Conservation (phyloP, 2,329 filamentous ascomycete species). For the Phialophora macrospora region DNA sequence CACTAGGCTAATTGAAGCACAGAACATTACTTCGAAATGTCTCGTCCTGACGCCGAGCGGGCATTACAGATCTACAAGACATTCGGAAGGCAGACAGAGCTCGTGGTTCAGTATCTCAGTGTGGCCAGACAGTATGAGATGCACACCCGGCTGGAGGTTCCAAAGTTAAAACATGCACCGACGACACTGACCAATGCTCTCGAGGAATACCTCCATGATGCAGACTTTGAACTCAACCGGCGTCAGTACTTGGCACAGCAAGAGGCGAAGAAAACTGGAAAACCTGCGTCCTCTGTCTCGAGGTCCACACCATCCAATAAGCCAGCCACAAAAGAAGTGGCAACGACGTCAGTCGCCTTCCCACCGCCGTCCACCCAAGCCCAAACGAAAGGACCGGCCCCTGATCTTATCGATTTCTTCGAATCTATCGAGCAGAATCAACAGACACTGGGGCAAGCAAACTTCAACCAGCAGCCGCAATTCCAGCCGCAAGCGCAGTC, state of each 20-base stretch:
- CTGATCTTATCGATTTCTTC: constrained; percentile 92
- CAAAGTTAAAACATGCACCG: constrained; percentile 95
- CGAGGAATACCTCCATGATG: constrained; percentile 91
- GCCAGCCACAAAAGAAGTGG: constrained; percentile 41
- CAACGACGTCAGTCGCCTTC: constrained; percentile 34
- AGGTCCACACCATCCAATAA: constrained; percentile 41
- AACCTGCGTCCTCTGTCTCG: constrained; percentile 40
- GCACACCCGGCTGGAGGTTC: constrained; percentile 89
- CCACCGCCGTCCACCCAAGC: constrained; percentile 41
- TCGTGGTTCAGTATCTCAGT: constrained; percentile 86
- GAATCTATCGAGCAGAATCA: constrained; percentile 91
- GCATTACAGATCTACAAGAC: constrained; percentile 89
- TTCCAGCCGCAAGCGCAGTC: constrained; percentile 44
- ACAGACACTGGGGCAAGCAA: constrained; percentile 64
- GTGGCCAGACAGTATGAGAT: constrained; percentile 89
- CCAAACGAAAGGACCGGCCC: constrained; percentile 50
- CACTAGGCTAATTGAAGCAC: constrained; percentile 30
- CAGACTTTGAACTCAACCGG: constrained; percentile 92
- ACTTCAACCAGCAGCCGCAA: constrained; percentile 47
- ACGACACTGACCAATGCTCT: constrained; percentile 87
- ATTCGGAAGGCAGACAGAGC: constrained; percentile 90
- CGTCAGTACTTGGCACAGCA: constrained; percentile 90
- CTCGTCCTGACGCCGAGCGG: constrained; percentile 86
- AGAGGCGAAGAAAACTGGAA: constrained; percentile 61
- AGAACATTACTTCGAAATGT: constrained; percentile 99